Evolutionary conservation across 2,329 filamentous ascomycete genomes (phyloP).

Genomic region (Fusarium sp.): DNA sequence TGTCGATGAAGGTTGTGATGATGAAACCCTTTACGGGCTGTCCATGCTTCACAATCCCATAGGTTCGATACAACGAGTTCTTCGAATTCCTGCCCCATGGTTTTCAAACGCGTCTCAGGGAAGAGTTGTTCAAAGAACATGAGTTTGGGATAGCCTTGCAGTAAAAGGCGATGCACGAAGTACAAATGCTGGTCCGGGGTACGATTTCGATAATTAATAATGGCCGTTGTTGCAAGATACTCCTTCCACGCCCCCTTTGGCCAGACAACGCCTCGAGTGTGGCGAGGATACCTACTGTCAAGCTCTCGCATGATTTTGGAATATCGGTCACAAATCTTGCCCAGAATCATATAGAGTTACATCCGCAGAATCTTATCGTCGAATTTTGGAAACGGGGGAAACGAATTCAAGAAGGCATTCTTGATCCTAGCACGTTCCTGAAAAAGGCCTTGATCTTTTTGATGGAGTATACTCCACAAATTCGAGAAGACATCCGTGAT

Average conservation of each 20-base stretch:
- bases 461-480: accelerated
- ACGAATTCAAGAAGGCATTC: neutral
- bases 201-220: neutral
- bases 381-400: neutral
- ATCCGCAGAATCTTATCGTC: accelerated
- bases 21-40: neutral
- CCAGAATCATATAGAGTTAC: neutral
- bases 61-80: neutral
- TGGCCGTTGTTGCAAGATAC: neutral
- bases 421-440: accelerated
- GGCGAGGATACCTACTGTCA: no score
- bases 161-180: accelerated
- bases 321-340: accelerated
- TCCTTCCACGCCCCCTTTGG: neutral
- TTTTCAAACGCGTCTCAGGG: neutral
- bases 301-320: accelerated
- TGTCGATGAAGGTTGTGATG: accelerated
- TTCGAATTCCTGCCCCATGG: neutral
- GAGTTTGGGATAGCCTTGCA: neutral
- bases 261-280: neutral
- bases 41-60: accelerated
- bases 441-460: accelerated
- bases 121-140: neutral
- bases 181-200: accelerated
- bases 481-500: neutral